Conservation (phyloP, 331 rosid genomes). For the Stylosanthes scabra region DNA sequence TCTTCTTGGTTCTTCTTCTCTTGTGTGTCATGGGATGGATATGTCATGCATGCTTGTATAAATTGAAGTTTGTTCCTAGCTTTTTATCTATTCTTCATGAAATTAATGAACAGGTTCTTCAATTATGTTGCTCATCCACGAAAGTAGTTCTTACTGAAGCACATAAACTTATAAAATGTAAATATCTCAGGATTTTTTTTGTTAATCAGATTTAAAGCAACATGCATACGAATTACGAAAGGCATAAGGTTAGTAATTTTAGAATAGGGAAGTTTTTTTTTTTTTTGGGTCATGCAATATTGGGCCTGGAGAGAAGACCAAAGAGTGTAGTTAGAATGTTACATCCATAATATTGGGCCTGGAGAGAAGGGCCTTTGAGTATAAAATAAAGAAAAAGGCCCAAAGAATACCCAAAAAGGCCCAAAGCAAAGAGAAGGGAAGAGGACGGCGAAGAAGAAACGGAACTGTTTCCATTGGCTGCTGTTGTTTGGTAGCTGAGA, state of each 20-base stretch:
- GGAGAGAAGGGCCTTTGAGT: conserved; percentile 7
- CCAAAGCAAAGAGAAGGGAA: background rate
- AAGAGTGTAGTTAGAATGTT: too few species aligned
- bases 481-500: background rate
- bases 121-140: background rate
- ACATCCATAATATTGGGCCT: conserved; percentile 12
- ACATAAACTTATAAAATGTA: background rate
- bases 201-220: background rate
- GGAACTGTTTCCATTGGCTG: conserved; percentile 4
- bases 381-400: background rate
- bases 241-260: background rate
- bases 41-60: too few species aligned
- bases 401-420: conserved; percentile 6
- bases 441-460: background rate
- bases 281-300: background rate
- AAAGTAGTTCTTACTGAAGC: background rate
- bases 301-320: conserved; percentile 17
- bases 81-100: background rate
- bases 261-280: background rate
- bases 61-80: too few species aligned
- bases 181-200: too few species aligned
- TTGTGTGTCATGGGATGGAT: too few species aligned
- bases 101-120: background rate
- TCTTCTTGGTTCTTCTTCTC: too few species aligned
- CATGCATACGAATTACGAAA: background rate